Conservation (phyloP, 2,329 filamentous ascomycete genomes). For the Fusarium sp. region DNA sequence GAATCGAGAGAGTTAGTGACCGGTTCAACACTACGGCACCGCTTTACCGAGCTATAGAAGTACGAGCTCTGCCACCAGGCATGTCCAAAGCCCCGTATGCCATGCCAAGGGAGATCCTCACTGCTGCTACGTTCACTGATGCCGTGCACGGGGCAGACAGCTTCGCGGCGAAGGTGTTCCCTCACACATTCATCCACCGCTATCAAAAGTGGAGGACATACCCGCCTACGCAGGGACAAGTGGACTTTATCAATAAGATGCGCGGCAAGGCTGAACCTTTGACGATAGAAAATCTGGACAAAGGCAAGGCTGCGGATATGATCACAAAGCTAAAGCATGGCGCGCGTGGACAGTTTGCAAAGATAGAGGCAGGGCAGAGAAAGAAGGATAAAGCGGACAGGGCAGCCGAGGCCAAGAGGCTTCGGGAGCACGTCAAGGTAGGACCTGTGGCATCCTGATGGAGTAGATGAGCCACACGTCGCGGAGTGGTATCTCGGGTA, state of each 20-base stretch:
- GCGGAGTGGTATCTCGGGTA: slow-evolving; percentile 20
- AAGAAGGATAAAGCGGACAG: slow-evolving; percentile 58
- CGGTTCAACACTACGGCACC: slow-evolving; percentile 44
- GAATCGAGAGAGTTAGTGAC: slow-evolving; percentile 60
- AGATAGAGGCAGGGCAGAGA: slow-evolving; percentile 65
- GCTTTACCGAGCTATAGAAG: slow-evolving; percentile 61
- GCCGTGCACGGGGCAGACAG: slow-evolving; percentile 89
- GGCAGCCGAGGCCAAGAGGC: slow-evolving; percentile 56
- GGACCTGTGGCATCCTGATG: slow-evolving; percentile 60
- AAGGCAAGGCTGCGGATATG: slow-evolving; percentile 88
- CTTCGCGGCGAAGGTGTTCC: slow-evolving; percentile 76
- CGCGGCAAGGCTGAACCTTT: slow-evolving; percentile 67
- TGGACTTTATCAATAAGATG: slow-evolving; percentile 78
- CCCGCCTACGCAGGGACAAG: slow-evolving; percentile 74
- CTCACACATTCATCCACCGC: slow-evolving; percentile 74
- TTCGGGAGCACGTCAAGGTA: slow-evolving; percentile 67
- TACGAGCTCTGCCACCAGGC: slow-evolving; percentile 61
- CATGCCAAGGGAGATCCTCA: slow-evolving; percentile 76
- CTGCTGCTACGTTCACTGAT: slow-evolving; percentile 74
- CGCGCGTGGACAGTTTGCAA: slow-evolving; percentile 73
- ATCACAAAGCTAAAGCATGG: slow-evolving; percentile 93
- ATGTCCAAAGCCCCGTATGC: slow-evolving; percentile 72
- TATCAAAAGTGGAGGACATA: slow-evolving; percentile 77
- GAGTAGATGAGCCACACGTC: slow-evolving; percentile 13
- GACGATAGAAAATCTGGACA: slow-evolving; percentile 71